Conservation (phyloP, 2,329 filamentous ascomycete species). For the Neopestalotiopsis clavispora region DNA sequence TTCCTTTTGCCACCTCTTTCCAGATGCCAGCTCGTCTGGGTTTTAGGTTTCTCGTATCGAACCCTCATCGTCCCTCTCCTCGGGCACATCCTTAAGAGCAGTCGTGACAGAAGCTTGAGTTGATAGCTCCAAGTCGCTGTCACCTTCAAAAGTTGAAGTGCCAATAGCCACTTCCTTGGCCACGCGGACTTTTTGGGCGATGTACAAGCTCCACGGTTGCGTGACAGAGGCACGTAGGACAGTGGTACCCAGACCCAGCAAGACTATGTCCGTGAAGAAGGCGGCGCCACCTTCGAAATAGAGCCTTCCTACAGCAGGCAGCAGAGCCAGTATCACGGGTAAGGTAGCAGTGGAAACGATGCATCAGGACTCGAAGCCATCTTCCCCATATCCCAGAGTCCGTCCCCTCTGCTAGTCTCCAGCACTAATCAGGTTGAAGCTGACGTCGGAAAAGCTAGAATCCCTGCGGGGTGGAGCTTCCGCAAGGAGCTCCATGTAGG, state of each 20-base stretch:
- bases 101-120: conserved; percentile 23
- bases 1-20: conserved; percentile 28
- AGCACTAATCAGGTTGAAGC: conserved; percentile 34
- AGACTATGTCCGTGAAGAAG: conserved; percentile 82
- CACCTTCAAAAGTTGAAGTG: conserved; percentile 48
- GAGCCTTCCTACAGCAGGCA: conserved; percentile 84
- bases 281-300: conserved; percentile 85
- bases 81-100: conserved; percentile 49
- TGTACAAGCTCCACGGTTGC: conserved; percentile 87
- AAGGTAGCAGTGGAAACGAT: conserved; percentile 76
- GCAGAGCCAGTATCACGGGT: conserved; percentile 81
- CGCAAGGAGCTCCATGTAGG: conserved; percentile 28
- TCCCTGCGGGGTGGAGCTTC: conserved; percentile 62
- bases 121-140: conserved; percentile 45
- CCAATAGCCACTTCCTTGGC: conserved; percentile 48
- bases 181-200: conserved; percentile 67
- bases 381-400: conserved; percentile 64
- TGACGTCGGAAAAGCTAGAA: conserved; percentile 79
- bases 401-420: conserved; percentile 66
- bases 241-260: conserved; percentile 79
- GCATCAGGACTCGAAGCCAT: conserved; percentile 50
- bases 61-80: conserved; percentile 41
- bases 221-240: conserved; percentile 94
- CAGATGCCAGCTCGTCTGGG: conserved; percentile 11
- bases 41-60: conserved; percentile 3